These are phyloP conservation scores for Plantago elongata DNA, from an alignment of 257 asterid species.

Conservation along the genomic window DNA sequence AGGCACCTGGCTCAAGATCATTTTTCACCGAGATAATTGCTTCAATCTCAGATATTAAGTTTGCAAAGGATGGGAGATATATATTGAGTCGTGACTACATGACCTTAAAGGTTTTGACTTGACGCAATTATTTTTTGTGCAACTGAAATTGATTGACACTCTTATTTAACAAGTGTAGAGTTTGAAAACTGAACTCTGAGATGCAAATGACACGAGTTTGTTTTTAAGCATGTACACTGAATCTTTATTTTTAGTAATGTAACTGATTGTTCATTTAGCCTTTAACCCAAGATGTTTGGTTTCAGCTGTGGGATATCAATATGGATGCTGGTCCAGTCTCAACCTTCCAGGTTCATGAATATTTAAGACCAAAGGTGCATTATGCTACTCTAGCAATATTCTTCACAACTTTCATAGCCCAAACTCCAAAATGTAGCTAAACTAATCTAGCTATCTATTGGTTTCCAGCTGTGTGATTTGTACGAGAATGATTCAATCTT, in stretches of 20 bases:
- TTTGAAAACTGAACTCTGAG: constrained; percentile 13
- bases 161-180: constrained; percentile 4
- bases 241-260: not conserved
- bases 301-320: constrained; percentile 96
- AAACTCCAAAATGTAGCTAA: not conserved
- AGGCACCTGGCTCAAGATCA: constrained; percentile 96
- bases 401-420: constrained; percentile 4
- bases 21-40: constrained; percentile 99
- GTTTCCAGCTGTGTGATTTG: constrained; percentile 74
- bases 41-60: constrained; percentile 96
- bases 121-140: constrained; percentile 8
- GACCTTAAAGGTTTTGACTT: constrained; percentile 82
- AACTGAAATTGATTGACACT: constrained; percentile 12
- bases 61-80: constrained; percentile 88
- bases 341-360: constrained; percentile 94
- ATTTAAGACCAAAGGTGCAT: constrained; percentile 92
- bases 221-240: constrained; percentile 13
- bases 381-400: constrained; percentile 11
- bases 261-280: not conserved
- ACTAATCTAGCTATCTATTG: constrained; percentile 29
- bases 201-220: not conserved
- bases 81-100: constrained; percentile 97
- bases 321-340: constrained; percentile 99
- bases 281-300: constrained; percentile 20
- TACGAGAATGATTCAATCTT: constrained; percentile 96